Conservation (phyloP, 2,329 filamentous ascomycete genomes). For the Ophiocordyceps polyrhachis-furcata region DNA sequence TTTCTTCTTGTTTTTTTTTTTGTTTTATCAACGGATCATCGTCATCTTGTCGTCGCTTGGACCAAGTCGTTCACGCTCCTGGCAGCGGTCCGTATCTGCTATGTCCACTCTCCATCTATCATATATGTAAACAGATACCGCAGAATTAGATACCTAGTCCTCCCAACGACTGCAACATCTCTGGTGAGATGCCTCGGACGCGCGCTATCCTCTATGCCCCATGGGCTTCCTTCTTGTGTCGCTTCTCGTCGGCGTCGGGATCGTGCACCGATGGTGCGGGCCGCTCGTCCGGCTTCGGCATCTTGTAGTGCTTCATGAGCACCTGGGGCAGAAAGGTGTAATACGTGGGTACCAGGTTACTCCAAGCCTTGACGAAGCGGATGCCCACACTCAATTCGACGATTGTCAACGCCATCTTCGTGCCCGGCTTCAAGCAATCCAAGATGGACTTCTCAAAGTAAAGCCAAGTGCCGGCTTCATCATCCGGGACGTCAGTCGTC, state of each 20-base stretch:
- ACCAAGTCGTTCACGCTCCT: not conserved
- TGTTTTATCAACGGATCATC: not conserved
- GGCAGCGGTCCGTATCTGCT: not conserved
- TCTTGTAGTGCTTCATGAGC: constrained; percentile 47
- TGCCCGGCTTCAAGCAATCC: constrained; percentile 38
- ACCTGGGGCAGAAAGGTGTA: constrained; percentile 49
- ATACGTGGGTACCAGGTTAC: constrained; percentile 39
- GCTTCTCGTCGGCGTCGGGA: constrained; percentile 10
- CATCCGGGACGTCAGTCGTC: constrained; percentile 3
- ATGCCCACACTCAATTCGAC: constrained; percentile 42
- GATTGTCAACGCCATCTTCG: constrained; percentile 39
- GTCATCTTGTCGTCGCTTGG: not conserved
- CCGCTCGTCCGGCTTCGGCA: constrained; percentile 26
- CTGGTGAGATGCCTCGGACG: not conserved
- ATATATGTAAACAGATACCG: not conserved
- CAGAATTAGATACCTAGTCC: no score
- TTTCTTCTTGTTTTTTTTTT: no score
- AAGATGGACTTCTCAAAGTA: constrained; percentile 45
- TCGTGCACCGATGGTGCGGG: constrained; percentile 25
- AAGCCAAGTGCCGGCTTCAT: constrained; percentile 22
- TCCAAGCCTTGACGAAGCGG: constrained; percentile 42
- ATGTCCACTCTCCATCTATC: not conserved
- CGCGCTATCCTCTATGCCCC: not conserved
- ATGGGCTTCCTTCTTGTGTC: constrained; percentile 6
- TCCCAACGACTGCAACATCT: not conserved